These are phyloP conservation scores for Talaromyces sp. DNA, from an alignment of 2,329 filamentous ascomycete genomes.

Conservation along the genomic window DNA sequence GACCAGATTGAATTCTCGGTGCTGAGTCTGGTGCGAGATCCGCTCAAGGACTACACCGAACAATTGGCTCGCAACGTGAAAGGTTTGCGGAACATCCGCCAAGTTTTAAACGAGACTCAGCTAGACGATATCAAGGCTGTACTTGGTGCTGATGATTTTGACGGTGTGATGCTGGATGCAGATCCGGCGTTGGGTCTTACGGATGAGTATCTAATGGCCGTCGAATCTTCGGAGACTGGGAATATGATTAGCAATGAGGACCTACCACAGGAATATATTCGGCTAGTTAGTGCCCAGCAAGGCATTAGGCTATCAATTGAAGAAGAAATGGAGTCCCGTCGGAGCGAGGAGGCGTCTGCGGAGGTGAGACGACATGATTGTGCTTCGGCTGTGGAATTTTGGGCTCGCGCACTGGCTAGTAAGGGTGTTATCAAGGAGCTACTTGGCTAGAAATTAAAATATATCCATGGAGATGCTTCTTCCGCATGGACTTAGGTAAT, in stretches of 20 bases:
- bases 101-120: constrained; percentile 21
- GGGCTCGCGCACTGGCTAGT: constrained; percentile 66
- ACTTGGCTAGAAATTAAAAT: not conserved
- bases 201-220: constrained; percentile 30
- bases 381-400: constrained; percentile 64
- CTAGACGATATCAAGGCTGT: not conserved
- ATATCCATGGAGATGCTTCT: no score
- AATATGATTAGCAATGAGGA: constrained; percentile 26
- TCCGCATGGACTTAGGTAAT: no score
- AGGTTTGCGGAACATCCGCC: constrained; percentile 40
- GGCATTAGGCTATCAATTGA: constrained; percentile 35
- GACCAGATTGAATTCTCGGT: constrained; percentile 72
- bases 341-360: constrained; percentile 41
- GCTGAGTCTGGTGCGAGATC: constrained; percentile 68
- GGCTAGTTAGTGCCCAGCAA: constrained; percentile 31
- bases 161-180: constrained; percentile 27
- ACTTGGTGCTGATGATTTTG: not conserved
- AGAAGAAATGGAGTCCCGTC: constrained; percentile 39
- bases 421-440: constrained; percentile 55
- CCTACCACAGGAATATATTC: constrained; percentile 30
- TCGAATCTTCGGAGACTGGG: not conserved
- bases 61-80: constrained; percentile 47
- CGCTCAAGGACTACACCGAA: constrained; percentile 50
- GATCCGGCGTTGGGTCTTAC: constrained; percentile 39
- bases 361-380: constrained; percentile 58